Base-by-base conservation (phyloP, 768 basidiomycete genomes). In the Calvatia gigantea region DNA sequence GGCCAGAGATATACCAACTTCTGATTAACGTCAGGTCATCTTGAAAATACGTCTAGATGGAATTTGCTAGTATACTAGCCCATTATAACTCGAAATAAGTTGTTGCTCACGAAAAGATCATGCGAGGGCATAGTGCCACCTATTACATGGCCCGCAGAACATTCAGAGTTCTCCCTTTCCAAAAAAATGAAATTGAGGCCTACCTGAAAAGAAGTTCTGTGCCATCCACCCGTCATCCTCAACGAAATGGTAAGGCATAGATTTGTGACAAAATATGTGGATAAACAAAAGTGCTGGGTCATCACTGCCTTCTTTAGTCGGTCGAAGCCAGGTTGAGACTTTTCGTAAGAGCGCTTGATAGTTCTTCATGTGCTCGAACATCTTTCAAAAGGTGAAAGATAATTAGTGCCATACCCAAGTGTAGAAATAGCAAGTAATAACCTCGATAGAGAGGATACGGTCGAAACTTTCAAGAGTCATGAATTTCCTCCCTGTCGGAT, bases 311-410 rank as follows among this genome's bases (percentile, higher is more conserved):
- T 60, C 43, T 27, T 61, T 59, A 23, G 56, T 28, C 4, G 83
- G 79, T 27, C 78, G 73, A 11, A 89, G 75, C 87, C 86, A 90
- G 7, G 76, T 79, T 1, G 83, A 78, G 28, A 87, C 66, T 64
- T 88, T 88, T 50, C 71, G 67, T 56, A 88, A 71, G 7, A 89
- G 77, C 7, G 68, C 65, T 53, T 85, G 71, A 69, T 88, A 88
- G 63, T 86, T 86, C 69, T 87, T 87, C 85, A 87, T 86, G 65
- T 88, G 86, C 62, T 87, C 85, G 60, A 87, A 85, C 83, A 86
- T 85, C 81, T 83, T 50, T 19, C 14, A 42, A 49, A 37, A 23
- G 38, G 53, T 17, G 17, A 23, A 38, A 11, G 32, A 41, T 15
- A 23, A 39, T 23, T n/a, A 29, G 19, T 19, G n/a, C 47, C 33